Evolutionary conservation across 2,329 filamentous ascomycete genomes (phyloP).

Genomic region (Venturia effusa): DNA sequence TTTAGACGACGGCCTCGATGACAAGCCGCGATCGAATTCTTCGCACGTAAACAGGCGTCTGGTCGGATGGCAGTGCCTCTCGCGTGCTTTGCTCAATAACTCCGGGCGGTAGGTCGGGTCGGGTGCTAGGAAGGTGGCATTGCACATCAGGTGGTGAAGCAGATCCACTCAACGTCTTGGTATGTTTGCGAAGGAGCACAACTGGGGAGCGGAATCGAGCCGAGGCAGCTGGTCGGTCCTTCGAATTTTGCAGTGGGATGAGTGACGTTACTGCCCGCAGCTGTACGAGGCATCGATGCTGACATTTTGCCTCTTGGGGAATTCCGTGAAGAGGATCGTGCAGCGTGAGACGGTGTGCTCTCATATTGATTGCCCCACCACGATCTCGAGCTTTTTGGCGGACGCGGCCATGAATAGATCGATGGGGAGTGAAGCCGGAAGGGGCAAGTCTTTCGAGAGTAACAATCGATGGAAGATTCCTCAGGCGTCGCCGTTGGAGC

Average conservation of each 20-base stretch:
- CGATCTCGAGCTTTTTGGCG: not conserved
- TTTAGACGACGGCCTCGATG: not conserved
- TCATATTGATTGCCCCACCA: not conserved
- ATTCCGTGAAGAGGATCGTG: not conserved
- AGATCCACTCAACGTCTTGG: not conserved
- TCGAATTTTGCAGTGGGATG: too few relatives aligned
- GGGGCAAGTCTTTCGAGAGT: not conserved
- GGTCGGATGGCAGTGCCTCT: not conserved
- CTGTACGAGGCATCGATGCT: not conserved
- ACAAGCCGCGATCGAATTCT: not conserved
- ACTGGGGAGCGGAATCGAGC: not conserved
- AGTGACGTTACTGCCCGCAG: too few relatives aligned
- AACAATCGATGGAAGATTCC: not conserved
- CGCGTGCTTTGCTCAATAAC: not conserved
- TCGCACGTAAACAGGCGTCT: not conserved
- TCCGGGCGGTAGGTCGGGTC: not conserved
- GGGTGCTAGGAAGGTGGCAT: not conserved
- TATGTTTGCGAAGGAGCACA: not conserved
- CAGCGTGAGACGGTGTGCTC: not conserved
- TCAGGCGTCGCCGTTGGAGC: not conserved
- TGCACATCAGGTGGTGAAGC: not conserved
- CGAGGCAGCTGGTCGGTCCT: not conserved
- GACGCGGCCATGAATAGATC: not conserved
- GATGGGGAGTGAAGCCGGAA: not conserved
- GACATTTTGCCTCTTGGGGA: not conserved